Base-by-base conservation (phyloP, 148 eudicot genomes). In the Camellia sinensis region DNA sequence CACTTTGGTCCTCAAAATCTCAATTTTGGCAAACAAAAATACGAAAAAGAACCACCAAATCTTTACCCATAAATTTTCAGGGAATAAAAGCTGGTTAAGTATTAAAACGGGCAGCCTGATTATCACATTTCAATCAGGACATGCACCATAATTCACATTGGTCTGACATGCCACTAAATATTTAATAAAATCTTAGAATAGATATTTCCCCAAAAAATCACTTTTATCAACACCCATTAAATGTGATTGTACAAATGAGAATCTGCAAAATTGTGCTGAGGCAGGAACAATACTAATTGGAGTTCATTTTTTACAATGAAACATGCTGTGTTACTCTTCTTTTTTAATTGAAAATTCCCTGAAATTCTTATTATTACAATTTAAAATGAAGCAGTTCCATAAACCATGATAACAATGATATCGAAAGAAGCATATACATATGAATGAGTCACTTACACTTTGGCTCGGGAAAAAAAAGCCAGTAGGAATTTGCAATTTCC, bases 381-480 rank as follows among this genome's bases (percentile, higher is more conserved):
- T 22, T 73, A 57, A 71, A 65, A 53, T 21, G 18, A 17, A 67
- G 77, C 65, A 80, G 65, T 62, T 21, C 71, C 44, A 76, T 62
- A 72, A n/a, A 18, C 21, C 64, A 53, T 43, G 60, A 9, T 60
- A 70, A 40, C 22, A 50, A 63, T 14, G 12, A 22, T 61, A 15
- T 43, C 3, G 19, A 64, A 19, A 19, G 50, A 5, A 56, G 6
- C 65, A 64, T 4, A 53, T 63, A 9, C 0, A 17, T 44, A 37
- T 7, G 45, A 52, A 67, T 19, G 48, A 68, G 76, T 2, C 19
- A 88, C 97, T 90, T 79, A 90, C 98, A 81, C 88, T 87, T 89
- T 92, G 60, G 97, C 80, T 56, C 99, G 91, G 75, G 99, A 95
- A 50, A 95, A 91, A 79, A 92, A 95, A 17, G 83, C 99, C 82